These are phyloP conservation scores for Calonectria ilicicola DNA, from an alignment of 2,329 filamentous ascomycete species.

Conservation along the genomic window DNA sequence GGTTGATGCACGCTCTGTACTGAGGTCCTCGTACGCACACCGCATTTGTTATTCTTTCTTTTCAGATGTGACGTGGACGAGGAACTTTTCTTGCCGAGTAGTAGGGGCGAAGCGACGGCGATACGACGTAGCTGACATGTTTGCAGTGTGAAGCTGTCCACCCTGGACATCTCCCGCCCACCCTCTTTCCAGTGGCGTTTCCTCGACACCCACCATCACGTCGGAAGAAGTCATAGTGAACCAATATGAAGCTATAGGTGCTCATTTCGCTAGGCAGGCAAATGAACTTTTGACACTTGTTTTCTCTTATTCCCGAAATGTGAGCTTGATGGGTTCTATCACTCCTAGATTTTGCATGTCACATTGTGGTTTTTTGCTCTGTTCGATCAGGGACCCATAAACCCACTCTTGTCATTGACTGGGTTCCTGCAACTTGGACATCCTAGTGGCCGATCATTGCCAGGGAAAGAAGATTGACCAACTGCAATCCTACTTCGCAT, in stretches of 20 bases:
- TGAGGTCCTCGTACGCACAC: too few relatives aligned
- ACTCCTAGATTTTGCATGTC: background rate
- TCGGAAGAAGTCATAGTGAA: background rate
- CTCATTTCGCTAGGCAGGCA: background rate
- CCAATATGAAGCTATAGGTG: background rate
- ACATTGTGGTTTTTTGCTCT: background rate
- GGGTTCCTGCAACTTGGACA: background rate
- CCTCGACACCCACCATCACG: background rate
- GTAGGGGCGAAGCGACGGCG: background rate
- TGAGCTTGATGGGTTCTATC: background rate
- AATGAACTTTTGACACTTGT: background rate
- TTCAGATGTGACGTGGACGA: background rate
- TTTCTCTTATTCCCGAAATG: background rate
- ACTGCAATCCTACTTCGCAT: background rate
- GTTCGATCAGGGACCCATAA: background rate
- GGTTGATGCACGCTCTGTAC: background rate
- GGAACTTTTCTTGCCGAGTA: background rate
- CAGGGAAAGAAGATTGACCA: background rate
- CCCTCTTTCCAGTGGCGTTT: background rate
- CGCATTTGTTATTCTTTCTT: background rate
- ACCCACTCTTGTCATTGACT: background rate
- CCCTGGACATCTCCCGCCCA: background rate
- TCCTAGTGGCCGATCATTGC: slow-evolving; percentile 1
- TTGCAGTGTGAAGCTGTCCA: background rate
- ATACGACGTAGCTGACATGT: background rate